phyloP scores from a whole-genome alignment of 495 filamentous ascomycete species.

The Neurospora sp. region DNA sequence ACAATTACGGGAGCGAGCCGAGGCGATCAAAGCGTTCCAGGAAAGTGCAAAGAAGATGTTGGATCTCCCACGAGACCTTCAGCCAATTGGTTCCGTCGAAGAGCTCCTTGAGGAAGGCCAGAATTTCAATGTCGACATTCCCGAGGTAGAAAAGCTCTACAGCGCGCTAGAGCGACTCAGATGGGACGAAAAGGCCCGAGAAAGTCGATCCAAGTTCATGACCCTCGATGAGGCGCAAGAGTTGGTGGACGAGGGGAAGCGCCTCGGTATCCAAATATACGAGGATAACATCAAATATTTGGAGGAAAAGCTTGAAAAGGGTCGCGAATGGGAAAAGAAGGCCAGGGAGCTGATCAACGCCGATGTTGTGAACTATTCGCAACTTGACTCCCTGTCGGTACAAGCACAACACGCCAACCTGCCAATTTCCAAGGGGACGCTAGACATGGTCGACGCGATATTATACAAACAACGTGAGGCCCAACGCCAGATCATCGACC shows the following conservation, averaged over 20 bases:
- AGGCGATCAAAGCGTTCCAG: conserved; percentile 82
- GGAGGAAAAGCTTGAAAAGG: conserved; percentile 61
- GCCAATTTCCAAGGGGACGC: conserved; percentile 72
- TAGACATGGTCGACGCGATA: conserved; percentile 79
- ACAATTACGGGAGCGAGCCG: conserved; percentile 75
- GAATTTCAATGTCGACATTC: conserved; percentile 87
- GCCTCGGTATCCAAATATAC: conserved; percentile 63
- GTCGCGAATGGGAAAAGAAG: conserved; percentile 85
- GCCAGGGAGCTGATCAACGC: conserved; percentile 87
- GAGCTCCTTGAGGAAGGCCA: conserved; percentile 81
- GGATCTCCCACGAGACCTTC: conserved; percentile 39
- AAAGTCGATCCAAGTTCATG: conserved; percentile 49
- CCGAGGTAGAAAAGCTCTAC: conserved; percentile 79
- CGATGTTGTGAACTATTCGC: conserved; percentile 83
- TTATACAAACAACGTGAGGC: conserved; percentile 94
- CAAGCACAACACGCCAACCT: conserved; percentile 62
- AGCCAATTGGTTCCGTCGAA: conserved; percentile 62
- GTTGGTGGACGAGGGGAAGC: conserved; percentile 63
- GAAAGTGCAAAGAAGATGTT: conserved; percentile 62
- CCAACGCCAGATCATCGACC: conserved; percentile 69
- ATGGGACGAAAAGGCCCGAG: conserved; percentile 73
- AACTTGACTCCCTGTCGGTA: conserved; percentile 80
- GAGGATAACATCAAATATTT: conserved; percentile 70
- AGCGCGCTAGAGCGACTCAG: conserved; percentile 72
- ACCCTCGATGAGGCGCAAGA: conserved; percentile 69